Evolutionary conservation across 2,329 filamentous ascomycete species (phyloP), one percentile per base, ranked within the genome.

Genomic region (Claviceps sp.): DNA sequence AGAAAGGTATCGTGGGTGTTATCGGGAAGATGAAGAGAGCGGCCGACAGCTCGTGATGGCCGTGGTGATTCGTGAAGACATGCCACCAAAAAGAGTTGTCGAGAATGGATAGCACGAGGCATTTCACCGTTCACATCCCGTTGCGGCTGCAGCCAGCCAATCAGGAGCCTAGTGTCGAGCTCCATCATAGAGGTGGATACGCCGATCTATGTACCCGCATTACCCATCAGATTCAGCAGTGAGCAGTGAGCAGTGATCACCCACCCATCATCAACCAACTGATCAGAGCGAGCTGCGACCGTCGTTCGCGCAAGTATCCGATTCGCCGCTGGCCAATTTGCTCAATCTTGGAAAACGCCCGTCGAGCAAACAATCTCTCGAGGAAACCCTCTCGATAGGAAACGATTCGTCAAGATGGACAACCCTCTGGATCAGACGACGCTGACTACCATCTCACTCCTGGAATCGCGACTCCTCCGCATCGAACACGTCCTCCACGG

Each of bases 401-500:
- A 24, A 24, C 14, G 16, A 13, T 19, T 16, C 40, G 16, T 26
- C 48, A 47, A 11, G 52, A 68, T 68, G 65, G 61, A 65, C 42
- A 61, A 58, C 55, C 64, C 68, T 7, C 64, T 78, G 24, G 76
- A 80, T 60, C 68, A 73, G 51, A 78, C 76, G 4, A 73, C 76
- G 1, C 66, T 80, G 8, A 69, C 73, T 38, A 81, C 79, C 1
- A 71, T 82, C 54, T 71, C 70, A 43, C 69, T 81, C 26, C 71
- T 83, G 39, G 78, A 81, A 60, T 69, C 74, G 49, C 78, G 80
- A n/a, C 71, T 83, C 11, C 65, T 73, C 16, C 77, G 79, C 46
- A 68, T 82, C 53, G 80, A 83, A 59, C 77, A 81, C 57, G 64
- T 81, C 2, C 70, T 83, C 45, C 73, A 77, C 58, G 79, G 79